phyloP scores from a whole-genome alignment of 2,329 filamentous ascomycete species.

The Fusarium napiforme region DNA sequence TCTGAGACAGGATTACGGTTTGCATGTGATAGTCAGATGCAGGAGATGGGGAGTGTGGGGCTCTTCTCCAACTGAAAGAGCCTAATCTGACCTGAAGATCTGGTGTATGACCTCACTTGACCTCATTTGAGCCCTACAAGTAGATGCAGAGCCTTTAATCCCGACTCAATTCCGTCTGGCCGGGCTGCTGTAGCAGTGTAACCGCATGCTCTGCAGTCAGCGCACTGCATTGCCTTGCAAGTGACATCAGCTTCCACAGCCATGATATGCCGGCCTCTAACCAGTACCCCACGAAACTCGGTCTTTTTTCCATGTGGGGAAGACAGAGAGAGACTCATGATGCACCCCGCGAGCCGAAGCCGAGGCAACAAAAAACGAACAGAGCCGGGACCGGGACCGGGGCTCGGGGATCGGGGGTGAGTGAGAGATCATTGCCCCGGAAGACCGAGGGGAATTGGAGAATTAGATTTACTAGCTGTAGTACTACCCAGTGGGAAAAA shows the following conservation, averaged over 20 bases:
- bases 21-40: slow-evolving; percentile 39
- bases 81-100: slow-evolving; percentile 12
- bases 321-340: slow-evolving; percentile 17
- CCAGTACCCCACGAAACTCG: slow-evolving; percentile 18
- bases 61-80: slow-evolving; percentile 20
- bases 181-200: slow-evolving; percentile 9
- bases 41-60: slow-evolving; percentile 32
- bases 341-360: slow-evolving; percentile 43
- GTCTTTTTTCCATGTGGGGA: slow-evolving; percentile 31
- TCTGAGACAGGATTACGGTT: slow-evolving; percentile 3
- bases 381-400: slow-evolving; percentile 37
- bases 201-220: slow-evolving; percentile 9
- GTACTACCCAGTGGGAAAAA: not conserved
- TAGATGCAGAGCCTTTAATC: slow-evolving; percentile 11
- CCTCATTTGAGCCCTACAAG: not conserved
- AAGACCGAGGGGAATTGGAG: slow-evolving; percentile 31
- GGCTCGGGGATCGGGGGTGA: slow-evolving; percentile 37
- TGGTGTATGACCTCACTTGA: slow-evolving; percentile 14
- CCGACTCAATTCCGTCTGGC: slow-evolving; percentile 33
- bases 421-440: slow-evolving; percentile 34
- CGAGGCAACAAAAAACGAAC: slow-evolving; percentile 38
- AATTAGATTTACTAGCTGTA: slow-evolving; percentile 2
- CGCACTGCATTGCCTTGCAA: not conserved
- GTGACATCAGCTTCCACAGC: not conserved
- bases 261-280: not conserved